Evolutionary conservation across 2,329 filamentous ascomycete species (phyloP), one percentile per base, ranked within the genome.

Genomic region (Cercospora beticola): DNA sequence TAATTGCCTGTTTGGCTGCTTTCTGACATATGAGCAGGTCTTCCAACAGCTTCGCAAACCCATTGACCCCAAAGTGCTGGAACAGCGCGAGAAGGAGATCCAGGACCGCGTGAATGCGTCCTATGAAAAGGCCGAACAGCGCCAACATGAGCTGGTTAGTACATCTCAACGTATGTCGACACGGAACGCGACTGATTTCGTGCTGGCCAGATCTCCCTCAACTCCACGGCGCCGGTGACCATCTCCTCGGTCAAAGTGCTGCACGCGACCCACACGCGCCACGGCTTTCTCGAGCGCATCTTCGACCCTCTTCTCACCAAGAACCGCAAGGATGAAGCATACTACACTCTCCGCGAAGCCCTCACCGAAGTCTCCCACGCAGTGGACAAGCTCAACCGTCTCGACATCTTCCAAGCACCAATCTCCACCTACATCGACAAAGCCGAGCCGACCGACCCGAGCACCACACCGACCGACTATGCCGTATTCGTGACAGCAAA

Each of bases 391-490:
- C 88, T 97, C 62, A 88, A 90, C 73, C 87, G 88, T 71, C 92
- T 97, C 76, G 93, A 93, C 77, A 94, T 98, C 77, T 97, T 96
- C 83, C 90, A 95, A 72, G 88, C 91, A 36, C 89, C 91, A 31
- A 91, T 97, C 65, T 88, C 90, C 64, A 88, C 97, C 67, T 95
- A 91, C 82, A 86, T 98, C 70, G 92, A 94, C 77, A 89, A 90
- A 62, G 89, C 93, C 10, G 86, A 89, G 68, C 86, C 87, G 59
- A 86, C 88, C 56, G 88, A 92, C 70, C 86, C 91, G 0, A 87
- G 89, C 6, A 88, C 89, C 9, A 89, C 89, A 1, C 88, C 90
- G 2, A 93, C 89, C 65, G 93, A 97, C 78, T 82, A 98, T 73
- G 91, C 94, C 72, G 87, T 97, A 64, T 91, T 90, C 75, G 86